Conservation (phyloP, 1,139 yeast genomes). For the Geotrichum aggregatum region DNA sequence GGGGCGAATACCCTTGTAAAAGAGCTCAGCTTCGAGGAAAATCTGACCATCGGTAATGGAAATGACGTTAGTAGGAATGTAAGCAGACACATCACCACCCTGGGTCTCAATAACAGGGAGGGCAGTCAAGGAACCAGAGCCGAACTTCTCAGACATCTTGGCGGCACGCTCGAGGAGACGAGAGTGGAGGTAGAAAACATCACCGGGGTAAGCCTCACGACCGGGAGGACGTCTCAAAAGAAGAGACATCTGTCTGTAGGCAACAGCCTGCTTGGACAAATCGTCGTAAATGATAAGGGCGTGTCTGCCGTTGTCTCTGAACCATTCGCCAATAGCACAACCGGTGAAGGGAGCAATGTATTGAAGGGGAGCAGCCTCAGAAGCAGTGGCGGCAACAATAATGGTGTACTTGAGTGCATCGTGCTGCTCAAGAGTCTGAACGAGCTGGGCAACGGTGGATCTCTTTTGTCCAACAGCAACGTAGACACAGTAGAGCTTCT, state of each 20-base stretch:
- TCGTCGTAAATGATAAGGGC: constrained; percentile 97
- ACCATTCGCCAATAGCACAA: constrained; percentile 99
- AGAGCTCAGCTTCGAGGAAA: constrained; percentile 98
- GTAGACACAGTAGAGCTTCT: constrained; percentile 99
- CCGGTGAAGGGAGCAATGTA: constrained; percentile 99
- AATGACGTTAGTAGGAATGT: constrained; percentile 95
- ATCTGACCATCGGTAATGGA: constrained; percentile 97
- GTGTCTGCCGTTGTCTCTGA: constrained; percentile 99
- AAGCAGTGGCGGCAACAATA: constrained; percentile 99
- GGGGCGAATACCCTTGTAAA: constrained; percentile 99
- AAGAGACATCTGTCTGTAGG: constrained; percentile 98
- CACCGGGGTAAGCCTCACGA: constrained; percentile 97
- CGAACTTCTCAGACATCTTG: constrained; percentile 84
- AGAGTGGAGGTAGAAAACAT: constrained; percentile 93
- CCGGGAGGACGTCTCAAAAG: constrained; percentile 97
- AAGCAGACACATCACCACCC: constrained; percentile 99
- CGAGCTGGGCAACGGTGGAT: constrained; percentile 99
- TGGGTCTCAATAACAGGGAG: constrained; percentile 96
- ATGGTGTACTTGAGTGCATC: constrained; percentile 97
- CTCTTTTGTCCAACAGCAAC: constrained; percentile 99
- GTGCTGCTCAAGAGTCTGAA: constrained; percentile 96
- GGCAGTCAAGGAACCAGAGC: constrained; percentile 95
- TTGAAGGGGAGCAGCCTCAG: constrained; percentile 99
- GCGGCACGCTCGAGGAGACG: constrained; percentile 97
- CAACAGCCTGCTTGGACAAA: constrained; percentile 98